Conservation (phyloP, 257 asterid species). For the Solanum chiquidenum region DNA sequence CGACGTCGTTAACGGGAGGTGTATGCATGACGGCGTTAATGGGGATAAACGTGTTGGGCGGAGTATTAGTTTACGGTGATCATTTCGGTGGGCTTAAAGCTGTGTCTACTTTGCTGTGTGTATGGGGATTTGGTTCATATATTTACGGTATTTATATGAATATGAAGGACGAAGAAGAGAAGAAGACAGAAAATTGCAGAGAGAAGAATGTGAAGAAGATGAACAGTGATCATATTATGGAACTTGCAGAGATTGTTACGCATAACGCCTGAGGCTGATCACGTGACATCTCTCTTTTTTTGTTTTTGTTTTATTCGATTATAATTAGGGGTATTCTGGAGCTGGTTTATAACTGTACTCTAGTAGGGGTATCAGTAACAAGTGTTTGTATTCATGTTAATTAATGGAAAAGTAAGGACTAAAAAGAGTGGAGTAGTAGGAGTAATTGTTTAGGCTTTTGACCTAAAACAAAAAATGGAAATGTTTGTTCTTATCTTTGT, state of each 20-base stretch:
- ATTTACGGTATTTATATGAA: conserved; percentile 39
- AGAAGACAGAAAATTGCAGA: background rate
- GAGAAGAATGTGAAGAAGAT: background rate
- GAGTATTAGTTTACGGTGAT: conserved; percentile 56
- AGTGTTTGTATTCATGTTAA: background rate
- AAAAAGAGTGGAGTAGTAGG: no score
- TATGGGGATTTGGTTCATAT: conserved; percentile 72
- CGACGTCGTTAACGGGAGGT: conserved; percentile 68
- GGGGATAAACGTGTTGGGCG: conserved; percentile 45
- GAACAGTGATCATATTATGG: background rate
- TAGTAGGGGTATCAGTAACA: background rate
- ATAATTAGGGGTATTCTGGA: background rate
- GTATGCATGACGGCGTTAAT: conserved; percentile 70
- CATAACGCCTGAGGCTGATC: background rate
- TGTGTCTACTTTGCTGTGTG: conserved; percentile 47
- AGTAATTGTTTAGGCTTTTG: background rate
- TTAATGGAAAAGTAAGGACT: background rate
- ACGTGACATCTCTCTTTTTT: background rate
- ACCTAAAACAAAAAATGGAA: background rate
- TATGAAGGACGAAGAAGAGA: background rate
- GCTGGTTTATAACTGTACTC: background rate
- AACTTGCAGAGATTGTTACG: conserved; percentile 16
- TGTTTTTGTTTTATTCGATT: background rate
- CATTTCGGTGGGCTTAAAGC: conserved; percentile 48
- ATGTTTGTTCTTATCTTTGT: background rate